Base-by-base conservation (phyloP, 1,284 basidiomycete genomes). In the Takashimella tepidaria region DNA sequence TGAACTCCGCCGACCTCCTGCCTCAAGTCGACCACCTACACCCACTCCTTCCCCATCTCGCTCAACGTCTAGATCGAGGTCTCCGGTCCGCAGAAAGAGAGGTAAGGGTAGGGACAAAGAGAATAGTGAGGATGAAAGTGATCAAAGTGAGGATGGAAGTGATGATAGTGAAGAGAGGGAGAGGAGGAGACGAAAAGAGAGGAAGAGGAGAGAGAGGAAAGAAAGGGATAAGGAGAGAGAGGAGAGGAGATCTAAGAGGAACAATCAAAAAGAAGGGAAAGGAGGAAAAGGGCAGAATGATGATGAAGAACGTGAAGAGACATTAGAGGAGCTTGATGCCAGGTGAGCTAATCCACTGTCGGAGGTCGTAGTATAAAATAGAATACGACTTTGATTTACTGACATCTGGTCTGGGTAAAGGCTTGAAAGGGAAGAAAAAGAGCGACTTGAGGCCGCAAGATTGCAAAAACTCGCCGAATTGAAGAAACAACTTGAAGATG, bases 1-100 rank as follows among this genome's bases (percentile, higher is more conserved):
- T 20, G 85, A 91, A 69, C 79, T 89, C 6, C 80, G 81, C 42
- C 78, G 78, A 61, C 77, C 77, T 4, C 53, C 57, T 1, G 41
- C 50, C 10, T 11, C 55, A 10, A 37, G 19, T n/a, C 31, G 31
- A 16, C 31, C 31, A 37, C 31, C 31, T 37, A 37, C 31, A 16
- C 16, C 31, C 16, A 37, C 10, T 16, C 58, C 49, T 21, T 51
- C 60, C 11, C 49, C 48, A 5, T 49, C 57, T 6, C 49, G 50
- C 19, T 46, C 49, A 1, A 51, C 53, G 1, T 58, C 56, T 4
- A 58, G 55, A 20, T 62, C 63, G 12, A 50, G 20, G 10, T 62
- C 66, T 5, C 31, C 31, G 31, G 31, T 16, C 10, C 31, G 10
- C 31, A 8, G 20, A 50, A 45, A 26, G 19, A 49, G 24, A 53